phyloP scores from a whole-genome alignment of 2,329 filamentous ascomycete species.

The Arthroderma sp. region DNA sequence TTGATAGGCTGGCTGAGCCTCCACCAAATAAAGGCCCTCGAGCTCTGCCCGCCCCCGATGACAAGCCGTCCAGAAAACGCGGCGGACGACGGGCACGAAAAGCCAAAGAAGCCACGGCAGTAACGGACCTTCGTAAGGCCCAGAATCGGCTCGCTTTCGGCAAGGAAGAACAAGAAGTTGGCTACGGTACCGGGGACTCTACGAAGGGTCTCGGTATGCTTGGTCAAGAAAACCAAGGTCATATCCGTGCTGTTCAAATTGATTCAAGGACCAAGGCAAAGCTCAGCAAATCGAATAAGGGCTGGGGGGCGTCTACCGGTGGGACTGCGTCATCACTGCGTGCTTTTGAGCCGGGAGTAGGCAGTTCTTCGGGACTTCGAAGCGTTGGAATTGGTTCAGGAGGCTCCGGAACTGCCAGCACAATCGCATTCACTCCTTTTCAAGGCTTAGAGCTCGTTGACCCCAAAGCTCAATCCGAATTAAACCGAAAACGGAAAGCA shows the following conservation, averaged over 20 bases:
- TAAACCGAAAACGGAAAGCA: slow-evolving; percentile 79
- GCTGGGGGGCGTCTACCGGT: slow-evolving; percentile 62
- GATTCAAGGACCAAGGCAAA: slow-evolving; percentile 89
- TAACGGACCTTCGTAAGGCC: slow-evolving; percentile 91
- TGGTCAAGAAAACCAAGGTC: slow-evolving; percentile 73
- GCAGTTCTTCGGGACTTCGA: slow-evolving; percentile 58
- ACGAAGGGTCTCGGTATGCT: slow-evolving; percentile 93
- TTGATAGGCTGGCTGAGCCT: slow-evolving; percentile 87
- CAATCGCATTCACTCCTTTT: slow-evolving; percentile 83
- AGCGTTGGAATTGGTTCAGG: slow-evolving; percentile 66
- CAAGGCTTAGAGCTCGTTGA: slow-evolving; percentile 93
- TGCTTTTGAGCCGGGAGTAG: slow-evolving; percentile 55
- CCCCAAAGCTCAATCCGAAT: slow-evolving; percentile 76
- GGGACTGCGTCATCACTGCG: slow-evolving; percentile 66
- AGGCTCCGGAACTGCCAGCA: slow-evolving; percentile 63
- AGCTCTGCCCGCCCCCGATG: slow-evolving; percentile 82
- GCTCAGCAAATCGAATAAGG: slow-evolving; percentile 86
- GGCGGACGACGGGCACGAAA: slow-evolving; percentile 81
- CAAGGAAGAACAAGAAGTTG: slow-evolving; percentile 86
- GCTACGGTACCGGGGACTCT: slow-evolving; percentile 73
- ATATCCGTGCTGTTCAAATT: slow-evolving; percentile 75
- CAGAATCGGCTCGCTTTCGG: slow-evolving; percentile 95
- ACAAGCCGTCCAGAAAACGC: slow-evolving; percentile 86
- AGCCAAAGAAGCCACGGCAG: slow-evolving; percentile 90
- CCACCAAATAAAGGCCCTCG: slow-evolving; percentile 77